Evolutionary conservation across 208 protist species (phyloP).

Genomic region (Acanthamoeba royreba): DNA sequence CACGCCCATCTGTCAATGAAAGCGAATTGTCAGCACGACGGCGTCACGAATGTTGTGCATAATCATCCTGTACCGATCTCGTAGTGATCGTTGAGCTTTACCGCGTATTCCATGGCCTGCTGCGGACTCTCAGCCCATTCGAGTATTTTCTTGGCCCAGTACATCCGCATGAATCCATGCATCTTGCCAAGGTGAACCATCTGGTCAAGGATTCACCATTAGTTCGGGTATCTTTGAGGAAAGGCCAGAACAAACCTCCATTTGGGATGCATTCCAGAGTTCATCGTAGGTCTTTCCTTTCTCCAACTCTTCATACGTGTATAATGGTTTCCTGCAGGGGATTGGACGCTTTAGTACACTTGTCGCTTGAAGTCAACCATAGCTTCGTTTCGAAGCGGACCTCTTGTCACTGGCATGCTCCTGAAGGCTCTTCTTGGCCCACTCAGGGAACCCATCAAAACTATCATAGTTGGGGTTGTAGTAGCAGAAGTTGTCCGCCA

Average conservation of each 20-base stretch:
- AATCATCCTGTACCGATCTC: not conserved
- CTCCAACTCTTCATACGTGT: constrained; percentile 50
- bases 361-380: too few species aligned
- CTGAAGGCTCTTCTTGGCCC: constrained; percentile 60
- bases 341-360: too few species aligned
- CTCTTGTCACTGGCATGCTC: constrained; percentile 54
- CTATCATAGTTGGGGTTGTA: constrained; percentile 71
- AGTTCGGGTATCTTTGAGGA: too few species aligned
- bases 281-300: constrained; percentile 63
- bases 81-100: constrained; percentile 70
- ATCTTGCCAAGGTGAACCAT: constrained; percentile 69
- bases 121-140: constrained; percentile 65
- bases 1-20: constrained; percentile 42
- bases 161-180: constrained; percentile 77
- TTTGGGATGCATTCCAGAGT: constrained; percentile 67
- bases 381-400: too few species aligned
- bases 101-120: constrained; percentile 46
- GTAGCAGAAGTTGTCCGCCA: constrained; percentile 73
- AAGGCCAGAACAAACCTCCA: too few species aligned
- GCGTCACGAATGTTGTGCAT: too few species aligned
- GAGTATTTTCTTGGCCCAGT: constrained; percentile 77
- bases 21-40: not conserved
- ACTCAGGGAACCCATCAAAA: constrained; percentile 52
- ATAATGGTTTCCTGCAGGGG: not conserved
- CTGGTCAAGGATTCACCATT: not conserved